Evolutionary conservation across 2,329 filamentous ascomycete species (phyloP), one percentile per base, ranked within the genome.

Genomic region (Monosporascus sp.): DNA sequence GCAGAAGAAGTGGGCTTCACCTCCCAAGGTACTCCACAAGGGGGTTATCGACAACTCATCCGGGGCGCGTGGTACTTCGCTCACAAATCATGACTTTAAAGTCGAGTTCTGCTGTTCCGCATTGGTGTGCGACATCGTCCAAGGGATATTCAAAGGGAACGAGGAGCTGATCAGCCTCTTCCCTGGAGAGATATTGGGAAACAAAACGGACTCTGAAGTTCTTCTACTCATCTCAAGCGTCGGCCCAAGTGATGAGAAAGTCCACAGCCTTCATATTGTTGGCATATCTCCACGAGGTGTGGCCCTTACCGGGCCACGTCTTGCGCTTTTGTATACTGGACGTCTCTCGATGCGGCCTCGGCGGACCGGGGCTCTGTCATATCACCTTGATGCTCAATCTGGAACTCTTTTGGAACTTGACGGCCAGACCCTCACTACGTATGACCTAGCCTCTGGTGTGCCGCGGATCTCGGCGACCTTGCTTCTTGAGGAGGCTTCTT

Each of bases 331-430:
- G 34, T 64, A 51, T 34, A 36, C 39, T 6, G 27, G 39, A 6
- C n/a, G 15, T 63, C 39, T 62, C 59, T 15, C 22, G 57, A 65
- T 4, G 56, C 42, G n/a, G 60, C 15, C 57, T 52, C 36, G 41
- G 2, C 48, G 39, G 14, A n/a, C 52, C 36, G 48, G 36, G 27
- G 9, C 57, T 18, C 57, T 65, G 4, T 62, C 59, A 8, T 86
- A 81, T 60, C 77, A 79, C 31, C 69, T 90, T 2, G 83, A 91
- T 57, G 71, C 83, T 24, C 78, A 80, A 20, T 81, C 82, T 3
- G 88, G 87, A 14, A 76, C 78, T 39, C 70, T 92, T 3, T 77
- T 88, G 54, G 78, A 85, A 62, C 73, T 89, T 2, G 65, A 72
- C 15, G 71, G 74, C 22, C 78, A 77, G 11, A 70, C 65, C 1